Percentiles rank a stretch among this genome's conserved stretches.
Evolutionary conservation across 1,139 yeast species (phyloP).

Genomic region (Blastobotrys illinoisensis): DNA sequence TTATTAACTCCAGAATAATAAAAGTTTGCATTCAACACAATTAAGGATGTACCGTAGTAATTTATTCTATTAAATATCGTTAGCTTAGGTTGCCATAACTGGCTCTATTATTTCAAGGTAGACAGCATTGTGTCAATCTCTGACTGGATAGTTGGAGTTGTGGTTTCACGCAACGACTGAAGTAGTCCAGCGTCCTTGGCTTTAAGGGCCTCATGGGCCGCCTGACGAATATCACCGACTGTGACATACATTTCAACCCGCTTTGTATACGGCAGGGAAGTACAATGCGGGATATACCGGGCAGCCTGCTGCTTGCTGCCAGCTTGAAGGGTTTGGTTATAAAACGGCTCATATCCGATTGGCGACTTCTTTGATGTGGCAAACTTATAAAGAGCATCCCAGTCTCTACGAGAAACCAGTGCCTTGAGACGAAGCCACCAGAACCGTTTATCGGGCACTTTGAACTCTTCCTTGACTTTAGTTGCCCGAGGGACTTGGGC

Average conservation of each 20-base stretch:
- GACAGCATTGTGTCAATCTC: constrained; percentile 22
- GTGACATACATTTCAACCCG: constrained; percentile 47
- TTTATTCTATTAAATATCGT: constrained; percentile 5
- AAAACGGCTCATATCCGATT: constrained; percentile 68
- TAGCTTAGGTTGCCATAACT: neutral
- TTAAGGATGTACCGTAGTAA: neutral
- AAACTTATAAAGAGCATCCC: constrained; percentile 54
- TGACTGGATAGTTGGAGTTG: constrained; percentile 30
- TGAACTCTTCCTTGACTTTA: constrained; percentile 55
- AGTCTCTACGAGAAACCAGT: constrained; percentile 48
- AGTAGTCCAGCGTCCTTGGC: constrained; percentile 48
- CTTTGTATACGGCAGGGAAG: constrained; percentile 33
- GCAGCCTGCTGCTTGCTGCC: constrained; percentile 45
- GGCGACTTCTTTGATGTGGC: constrained; percentile 53
- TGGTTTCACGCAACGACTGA: constrained; percentile 33
- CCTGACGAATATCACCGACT: constrained; percentile 50
- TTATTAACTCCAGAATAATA: neutral
- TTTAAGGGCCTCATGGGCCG: constrained; percentile 56
- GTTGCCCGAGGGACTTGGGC: constrained; percentile 56
- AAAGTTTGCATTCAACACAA: neutral
- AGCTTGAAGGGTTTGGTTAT: constrained; percentile 44
- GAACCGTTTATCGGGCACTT: constrained; percentile 55
- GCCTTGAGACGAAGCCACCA: constrained; percentile 59
- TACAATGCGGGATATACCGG: constrained; percentile 36
- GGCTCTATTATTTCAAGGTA: neutral